Evolutionary conservation across 108 stramenopile genomes (phyloP).

Genomic region (Cyclotella sp.): DNA sequence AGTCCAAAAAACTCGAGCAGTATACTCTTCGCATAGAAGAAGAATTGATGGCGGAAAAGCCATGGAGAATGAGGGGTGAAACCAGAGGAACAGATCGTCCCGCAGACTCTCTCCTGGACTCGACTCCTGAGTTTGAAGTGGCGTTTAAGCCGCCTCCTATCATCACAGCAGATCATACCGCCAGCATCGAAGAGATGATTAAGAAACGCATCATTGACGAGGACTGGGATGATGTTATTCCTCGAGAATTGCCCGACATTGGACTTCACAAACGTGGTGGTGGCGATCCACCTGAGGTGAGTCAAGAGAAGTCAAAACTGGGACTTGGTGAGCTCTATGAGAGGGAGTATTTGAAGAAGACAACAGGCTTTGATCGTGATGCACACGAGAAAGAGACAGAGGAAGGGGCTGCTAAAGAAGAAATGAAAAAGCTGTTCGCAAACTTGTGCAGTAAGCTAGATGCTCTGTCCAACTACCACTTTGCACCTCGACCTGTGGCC

Average conservation of each 20-base stretch:
- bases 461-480: constrained; percentile 98
- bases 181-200: constrained; percentile 90
- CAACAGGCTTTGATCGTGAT: constrained; percentile 83
- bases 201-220: constrained; percentile 90
- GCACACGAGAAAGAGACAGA: constrained; percentile 79
- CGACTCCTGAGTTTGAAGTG: constrained; percentile 95
- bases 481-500: constrained; percentile 91
- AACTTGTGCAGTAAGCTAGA: constrained; percentile 87
- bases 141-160: constrained; percentile 89
- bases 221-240: constrained; percentile 97
- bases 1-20: constrained; percentile 64
- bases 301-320: constrained; percentile 96
- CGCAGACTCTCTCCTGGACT: constrained; percentile 92
- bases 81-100: constrained; percentile 76
- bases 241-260: constrained; percentile 89
- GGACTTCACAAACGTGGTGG: constrained; percentile 71
- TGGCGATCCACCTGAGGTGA: constrained; percentile 90
- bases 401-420: constrained; percentile 58
- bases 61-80: constrained; percentile 97
- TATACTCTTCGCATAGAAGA: constrained; percentile 91
- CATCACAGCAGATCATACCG: constrained; percentile 90
- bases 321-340: constrained; percentile 97
- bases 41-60: constrained; percentile 94
- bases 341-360: constrained; percentile 93
- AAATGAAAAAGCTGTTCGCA: constrained; percentile 42